A percentile compares a stretch with the other conserved stretches of the same genome.
Evolutionary conservation across 495 filamentous ascomycete genomes (phyloP).

Genomic region (Apiosordaria backusii): DNA sequence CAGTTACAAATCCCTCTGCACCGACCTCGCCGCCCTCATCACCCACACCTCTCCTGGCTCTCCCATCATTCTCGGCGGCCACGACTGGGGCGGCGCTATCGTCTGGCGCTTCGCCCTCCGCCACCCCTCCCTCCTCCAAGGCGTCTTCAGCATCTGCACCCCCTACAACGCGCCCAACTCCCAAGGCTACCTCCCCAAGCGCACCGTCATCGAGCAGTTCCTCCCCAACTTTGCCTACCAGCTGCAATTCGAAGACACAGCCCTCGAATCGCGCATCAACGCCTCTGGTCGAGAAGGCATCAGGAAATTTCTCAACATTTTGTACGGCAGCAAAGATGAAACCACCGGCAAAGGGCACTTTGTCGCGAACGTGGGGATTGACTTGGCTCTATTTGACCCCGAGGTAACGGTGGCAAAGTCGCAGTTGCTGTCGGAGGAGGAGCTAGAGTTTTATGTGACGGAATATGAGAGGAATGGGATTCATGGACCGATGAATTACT

Average conservation of each 20-base stretch:
- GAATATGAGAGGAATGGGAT: conserved; percentile 69
- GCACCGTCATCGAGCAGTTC: conserved; percentile 53
- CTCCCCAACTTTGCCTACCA: conserved; percentile 82
- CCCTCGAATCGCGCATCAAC: conserved; percentile 59
- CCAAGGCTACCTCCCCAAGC: conserved; percentile 38
- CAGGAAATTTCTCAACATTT: conserved; percentile 60
- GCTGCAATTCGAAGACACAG: conserved; percentile 64
- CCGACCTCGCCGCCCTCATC: conserved; percentile 52
- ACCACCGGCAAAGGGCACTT: conserved; percentile 54
- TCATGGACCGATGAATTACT: conserved; percentile 82
- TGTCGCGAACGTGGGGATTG: conserved; percentile 52
- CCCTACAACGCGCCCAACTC: conserved; percentile 57
- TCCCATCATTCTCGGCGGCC: conserved; percentile 66
- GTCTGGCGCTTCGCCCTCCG: conserved; percentile 64
- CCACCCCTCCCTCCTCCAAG: conserved; percentile 65
- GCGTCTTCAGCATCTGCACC: conserved; percentile 76
- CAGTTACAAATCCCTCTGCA: conserved; percentile 59
- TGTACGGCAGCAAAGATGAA: conserved; percentile 62
- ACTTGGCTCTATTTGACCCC: conserved; percentile 41
- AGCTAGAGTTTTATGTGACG: conserved; percentile 71
- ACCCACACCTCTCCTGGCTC: background rate
- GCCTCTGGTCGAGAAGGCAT: conserved; percentile 47
- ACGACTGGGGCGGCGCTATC: conserved; percentile 67
- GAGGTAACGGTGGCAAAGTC: conserved; percentile 46
- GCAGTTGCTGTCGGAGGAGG: conserved; percentile 59